Evolutionary conservation across 495 filamentous ascomycete species (phyloP).

Genomic region (Jackrogersella multiformis): DNA sequence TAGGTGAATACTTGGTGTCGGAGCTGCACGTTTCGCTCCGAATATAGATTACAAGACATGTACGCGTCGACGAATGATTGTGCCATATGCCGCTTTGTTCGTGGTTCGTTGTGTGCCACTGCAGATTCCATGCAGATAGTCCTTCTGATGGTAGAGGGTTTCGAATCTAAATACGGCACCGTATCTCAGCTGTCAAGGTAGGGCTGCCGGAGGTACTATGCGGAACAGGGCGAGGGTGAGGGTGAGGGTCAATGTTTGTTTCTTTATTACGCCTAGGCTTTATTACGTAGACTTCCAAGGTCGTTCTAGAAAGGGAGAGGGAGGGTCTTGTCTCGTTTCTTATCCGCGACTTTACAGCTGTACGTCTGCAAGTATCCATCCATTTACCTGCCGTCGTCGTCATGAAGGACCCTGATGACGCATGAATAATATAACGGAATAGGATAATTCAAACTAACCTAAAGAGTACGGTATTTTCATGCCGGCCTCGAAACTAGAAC

Average conservation of each 20-base stretch:
- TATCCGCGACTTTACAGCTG: conserved; percentile 17
- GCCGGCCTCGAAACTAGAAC: conserved; percentile 15
- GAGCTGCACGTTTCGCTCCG: conserved; percentile 35
- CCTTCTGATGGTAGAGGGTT: conserved; percentile 7
- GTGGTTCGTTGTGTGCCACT: conserved; percentile 24
- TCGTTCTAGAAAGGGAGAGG: conserved; percentile 34
- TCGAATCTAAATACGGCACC: conserved; percentile 17
- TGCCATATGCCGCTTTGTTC: conserved; percentile 7
- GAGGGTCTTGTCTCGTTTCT: conserved; percentile 13
- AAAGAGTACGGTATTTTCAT: conserved; percentile 28
- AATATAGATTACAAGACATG: conserved; percentile 35
- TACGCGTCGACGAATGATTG: conserved; percentile 25
- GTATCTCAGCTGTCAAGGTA: conserved; percentile 39
- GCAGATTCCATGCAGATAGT: conserved; percentile 26
- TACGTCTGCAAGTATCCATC: conserved; percentile 12
- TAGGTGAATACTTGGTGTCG: conserved; percentile 32
- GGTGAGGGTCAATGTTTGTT: conserved; percentile 15
- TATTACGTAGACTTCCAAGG: conserved; percentile 10
- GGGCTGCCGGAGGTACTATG: conserved; percentile 25
- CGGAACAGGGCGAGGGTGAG: conserved; percentile 18
- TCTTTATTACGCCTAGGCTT: conserved; percentile 1
- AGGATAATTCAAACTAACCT: conserved; percentile 24
- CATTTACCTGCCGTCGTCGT: conserved; percentile 25
- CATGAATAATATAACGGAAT: conserved; percentile 22
- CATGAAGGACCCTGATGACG: conserved; percentile 35